Evolutionary conservation across 768 basidiomycete genomes (phyloP), one percentile per base, ranked within the genome.

Genomic region (Serendipita sp.): DNA sequence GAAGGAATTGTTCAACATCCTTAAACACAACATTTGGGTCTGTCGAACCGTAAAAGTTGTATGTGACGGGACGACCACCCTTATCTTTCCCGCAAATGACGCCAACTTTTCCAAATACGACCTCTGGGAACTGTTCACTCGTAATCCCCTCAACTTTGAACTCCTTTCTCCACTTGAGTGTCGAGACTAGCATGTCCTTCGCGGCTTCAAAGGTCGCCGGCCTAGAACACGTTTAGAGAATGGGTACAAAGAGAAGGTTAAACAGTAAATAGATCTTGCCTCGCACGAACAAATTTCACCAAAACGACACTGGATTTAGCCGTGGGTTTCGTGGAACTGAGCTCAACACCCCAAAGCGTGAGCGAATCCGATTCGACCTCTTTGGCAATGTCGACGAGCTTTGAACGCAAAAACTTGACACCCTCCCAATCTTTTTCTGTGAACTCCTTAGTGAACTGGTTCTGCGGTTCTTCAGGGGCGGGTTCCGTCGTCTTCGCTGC

Each of bases 251-350:
- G 48, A 18, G 48, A 50, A 8, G 48, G n/a, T n/a, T 50, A 40
- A 44, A 5, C 10, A 29, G 44, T 8, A 23, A 27, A 37, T 48
- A 29, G 36, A n/a, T 50, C 72, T 40, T 68, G 83, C 86, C 86
- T 81, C 3, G 89, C 89, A 64, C 86, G 79, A 34, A 89, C 74
- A 76, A 91, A 91, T 70, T 91, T 90, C 80, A 90, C 82, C 43
- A 91, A 76, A 6, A 91, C 69, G 36, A 91, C 87, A 69, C 86
- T 88, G 65, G 82, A 81, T 5, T 81, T 79, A 0, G 87, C 83
- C 70, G 88, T 80, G 11, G 81, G 80, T 64, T 76, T 74, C 2
- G 64, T 66, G 2, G 89, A 85, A 71, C 87, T 80, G 31, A 91
- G 79, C 1, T 70, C 73, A 18, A 91, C 81, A 31, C 87, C 86